Base-by-base conservation (phyloP, 257 asterid genomes). In the Solanum pinnatisectum region DNA sequence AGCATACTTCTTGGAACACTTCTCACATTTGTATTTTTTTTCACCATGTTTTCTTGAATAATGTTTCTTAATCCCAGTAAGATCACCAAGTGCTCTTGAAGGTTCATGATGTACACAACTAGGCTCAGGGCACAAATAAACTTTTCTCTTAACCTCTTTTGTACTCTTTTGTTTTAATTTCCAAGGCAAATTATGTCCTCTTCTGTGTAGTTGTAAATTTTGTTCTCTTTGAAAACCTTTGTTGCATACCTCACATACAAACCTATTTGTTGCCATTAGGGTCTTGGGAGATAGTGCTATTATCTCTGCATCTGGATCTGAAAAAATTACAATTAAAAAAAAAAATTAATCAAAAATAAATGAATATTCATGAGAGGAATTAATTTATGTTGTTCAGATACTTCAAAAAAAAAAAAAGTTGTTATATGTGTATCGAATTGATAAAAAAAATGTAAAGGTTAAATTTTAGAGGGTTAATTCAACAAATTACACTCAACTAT, bases 111-210 rank as follows among this genome's bases (percentile, higher is more conserved):
- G 88, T 0, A 74, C 83, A 40, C 88, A 86, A 27, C 30, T 68
- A 1, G 83, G 83, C 82, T 68, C 83, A 42, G 88, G 88, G 42
- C 88, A 86, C 12, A 86, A 27, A 86, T 86, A 86, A 13, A 86
- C 88, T 56, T 70, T 86, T 23, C 67, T 46, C 15, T 74, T 85
- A n/a, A 35, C 67, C 32, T 86, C 83, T 59, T 63, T 85, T 85
- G 76, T 40, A 70, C 70, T 68, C 42, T 86, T 86, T 22, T 60
- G 78, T 40, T 86, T 86, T 40, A 86, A 39, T 25, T 86, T 86
- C 88, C 88, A 86, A 40, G 88, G 88, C 63, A 86, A 74, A 74
- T 86, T 86, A 5, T 86, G 88, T 68, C 88, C 88, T 63, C 88
- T 70, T 71, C 88, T 86, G 20, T 86, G 88, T 42, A 86, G 88